Percentiles rank a stretch among this genome's conserved stretches.
Evolutionary conservation across 2,329 filamentous ascomycete genomes (phyloP).

Genomic region (Penicillium sp.): DNA sequence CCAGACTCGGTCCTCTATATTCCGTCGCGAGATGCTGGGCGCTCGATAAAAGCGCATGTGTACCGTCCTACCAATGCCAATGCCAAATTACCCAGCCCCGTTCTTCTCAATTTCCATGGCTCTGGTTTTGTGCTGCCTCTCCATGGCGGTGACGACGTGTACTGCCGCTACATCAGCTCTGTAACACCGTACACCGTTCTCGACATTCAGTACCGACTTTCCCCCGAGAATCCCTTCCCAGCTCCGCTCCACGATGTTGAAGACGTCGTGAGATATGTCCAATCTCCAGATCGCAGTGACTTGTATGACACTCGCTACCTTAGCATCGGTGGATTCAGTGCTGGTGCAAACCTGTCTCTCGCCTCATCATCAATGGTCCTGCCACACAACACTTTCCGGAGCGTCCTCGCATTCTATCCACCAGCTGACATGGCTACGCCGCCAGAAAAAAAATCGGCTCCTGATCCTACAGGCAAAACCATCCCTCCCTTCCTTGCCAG

Average conservation of each 20-base stretch:
- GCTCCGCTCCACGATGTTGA: slow-evolving; percentile 47
- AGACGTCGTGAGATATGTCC: slow-evolving; percentile 32
- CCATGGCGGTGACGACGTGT: slow-evolving; percentile 34
- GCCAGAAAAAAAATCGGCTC: slow-evolving; percentile 11
- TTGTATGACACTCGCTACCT: slow-evolving; percentile 28
- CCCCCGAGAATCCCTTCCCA: slow-evolving; percentile 45
- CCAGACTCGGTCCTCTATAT: slow-evolving; percentile 11
- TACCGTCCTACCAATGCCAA: neutral
- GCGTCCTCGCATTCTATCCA: slow-evolving; percentile 32
- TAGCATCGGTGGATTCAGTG: slow-evolving; percentile 38
- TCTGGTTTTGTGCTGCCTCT: slow-evolving; percentile 8
- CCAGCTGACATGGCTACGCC: slow-evolving; percentile 20
- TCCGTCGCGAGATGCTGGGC: slow-evolving; percentile 8
- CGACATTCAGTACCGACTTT: slow-evolving; percentile 47
- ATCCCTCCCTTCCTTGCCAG: slow-evolving; percentile 23
- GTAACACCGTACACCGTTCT: slow-evolving; percentile 42
- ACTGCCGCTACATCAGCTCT: slow-evolving; percentile 44
- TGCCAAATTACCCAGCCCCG: neutral
- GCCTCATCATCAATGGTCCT: slow-evolving; percentile 23
- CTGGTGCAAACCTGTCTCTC: slow-evolving; percentile 38
- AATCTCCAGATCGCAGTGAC: slow-evolving; percentile 21
- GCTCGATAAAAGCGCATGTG: slow-evolving; percentile 7
- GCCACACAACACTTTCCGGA: neutral
- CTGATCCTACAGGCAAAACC: slow-evolving; percentile 15
- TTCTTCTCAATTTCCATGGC: slow-evolving; percentile 11